A percentile compares a stretch with the other conserved stretches of the same genome.
phyloP scores from a whole-genome alignment of 2,329 filamentous ascomycete species.

The Alternaria solani region DNA sequence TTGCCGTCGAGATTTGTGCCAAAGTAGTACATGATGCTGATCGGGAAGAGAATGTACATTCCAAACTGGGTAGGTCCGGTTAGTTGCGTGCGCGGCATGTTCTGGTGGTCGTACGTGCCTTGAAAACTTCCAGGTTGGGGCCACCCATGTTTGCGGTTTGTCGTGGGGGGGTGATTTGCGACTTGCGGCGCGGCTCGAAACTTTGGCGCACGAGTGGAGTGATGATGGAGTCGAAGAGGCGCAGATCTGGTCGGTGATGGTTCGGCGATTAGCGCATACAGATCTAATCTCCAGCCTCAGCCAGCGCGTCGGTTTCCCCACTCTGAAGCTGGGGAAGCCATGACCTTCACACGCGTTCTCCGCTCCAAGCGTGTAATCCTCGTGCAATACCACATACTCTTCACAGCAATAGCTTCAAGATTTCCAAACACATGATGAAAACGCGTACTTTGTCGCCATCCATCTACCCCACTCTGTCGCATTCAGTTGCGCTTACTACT shows the following conservation, averaged over 20 bases:
- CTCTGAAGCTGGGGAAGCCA: constrained; percentile 7
- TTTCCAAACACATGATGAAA: neutral
- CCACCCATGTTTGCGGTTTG: constrained; percentile 70
- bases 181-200: constrained; percentile 2
- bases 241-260: constrained; percentile 15
- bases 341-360: constrained; percentile 6
- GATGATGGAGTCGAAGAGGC: constrained; percentile 12
- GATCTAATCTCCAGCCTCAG: constrained; percentile 18
- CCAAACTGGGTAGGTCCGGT: constrained; percentile 73
- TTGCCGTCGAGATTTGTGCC: constrained; percentile 91
- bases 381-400: neutral
- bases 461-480: neutral
- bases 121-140: constrained; percentile 93
- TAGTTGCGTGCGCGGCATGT: neutral
- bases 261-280: neutral
- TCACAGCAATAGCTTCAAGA: neutral
- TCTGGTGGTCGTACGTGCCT: constrained; percentile 62
- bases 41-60: constrained; percentile 98
- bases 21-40: constrained; percentile 99
- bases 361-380: neutral
- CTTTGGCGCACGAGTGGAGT: constrained; percentile 10
- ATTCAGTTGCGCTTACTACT: neutral
- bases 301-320: constrained; percentile 5
- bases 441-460: neutral
- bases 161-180: neutral